Evolutionary conservation across 2,329 filamentous ascomycete species (phyloP), one percentile per base, ranked within the genome.

Genomic region (Clonostachys byssicola): DNA sequence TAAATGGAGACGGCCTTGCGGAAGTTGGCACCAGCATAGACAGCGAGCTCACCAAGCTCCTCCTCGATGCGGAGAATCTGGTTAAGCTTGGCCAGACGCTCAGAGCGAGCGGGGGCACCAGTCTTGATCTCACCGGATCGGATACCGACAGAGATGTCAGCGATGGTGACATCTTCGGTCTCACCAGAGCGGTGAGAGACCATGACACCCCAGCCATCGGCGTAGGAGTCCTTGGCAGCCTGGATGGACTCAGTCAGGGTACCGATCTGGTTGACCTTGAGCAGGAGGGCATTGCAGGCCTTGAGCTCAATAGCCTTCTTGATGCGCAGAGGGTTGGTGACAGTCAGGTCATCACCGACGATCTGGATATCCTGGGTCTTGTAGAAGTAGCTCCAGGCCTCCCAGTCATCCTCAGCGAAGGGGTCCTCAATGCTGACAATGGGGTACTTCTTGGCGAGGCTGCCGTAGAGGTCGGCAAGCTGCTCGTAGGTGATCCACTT

Each of bases 251-350:
- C 94, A 61, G 90, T 95, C 65, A 99, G 85, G 60, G 94, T 96
- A 76, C 94, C 94, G 63, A 99, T 99, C 83, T 99, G 94, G 88
- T 99, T 99, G 74, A 99, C 92, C 88, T 99, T 99, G 70, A 99
- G 89, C 54, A 99, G 84, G 51, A 99, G 88, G 57, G 92, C 89
- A 69, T 99, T 97, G 85, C 92, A 94, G 63, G 94, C 89, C 88
- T 99, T 99, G 66, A 94, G 87, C 73, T 97, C 92, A 60, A 97
- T 96, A 65, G 94, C 94, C 83, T 95, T 95, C 89, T 97, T 96
- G 84, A 99, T 99, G 74, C 94, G 92, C 63, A 89, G 77, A 54
- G 94, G 94, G 86, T 99, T 99, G 74, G 94, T 99, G 74, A 99
- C 94, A 58, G 94, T 97, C 82, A 99, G 75, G 70, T 99, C 94